phyloP scores from a whole-genome alignment of 306 rosid species.

The Aeschynomene evenia region DNA sequence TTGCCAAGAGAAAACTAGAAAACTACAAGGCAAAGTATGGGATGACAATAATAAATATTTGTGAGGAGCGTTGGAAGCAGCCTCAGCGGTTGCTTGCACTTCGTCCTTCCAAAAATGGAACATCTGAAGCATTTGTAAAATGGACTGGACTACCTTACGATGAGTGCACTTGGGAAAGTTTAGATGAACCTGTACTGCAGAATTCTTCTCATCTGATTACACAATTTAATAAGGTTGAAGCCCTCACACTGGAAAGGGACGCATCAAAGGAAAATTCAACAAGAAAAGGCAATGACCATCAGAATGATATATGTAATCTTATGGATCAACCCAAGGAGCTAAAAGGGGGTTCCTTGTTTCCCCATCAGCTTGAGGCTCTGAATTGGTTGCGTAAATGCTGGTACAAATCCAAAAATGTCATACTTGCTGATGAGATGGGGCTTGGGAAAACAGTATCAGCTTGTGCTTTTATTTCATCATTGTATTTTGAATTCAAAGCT shows the following conservation, averaged over 20 bases:
- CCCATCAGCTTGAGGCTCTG: conserved; percentile 99
- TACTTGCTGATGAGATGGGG: conserved; percentile 99
- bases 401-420: conserved; percentile 91
- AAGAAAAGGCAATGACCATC: conserved; percentile 50
- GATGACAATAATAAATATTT: conserved; percentile 68
- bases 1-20: conserved; percentile 97
- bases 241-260: conserved; percentile 64
- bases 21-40: conserved; percentile 98
- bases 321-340: conserved; percentile 91
- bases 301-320: conserved; percentile 66
- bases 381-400: conserved; percentile 99
- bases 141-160: conserved; percentile 93
- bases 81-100: conserved; percentile 92
- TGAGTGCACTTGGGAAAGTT: conserved; percentile 97
- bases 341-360: conserved; percentile 93
- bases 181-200: conserved; percentile 76
- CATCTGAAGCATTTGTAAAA: conserved; percentile 73
- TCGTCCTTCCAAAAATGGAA: conserved; percentile 51
- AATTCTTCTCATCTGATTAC: conserved; percentile 59
- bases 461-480: conserved; percentile 81
- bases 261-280: conserved; percentile 53
- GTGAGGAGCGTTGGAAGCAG: conserved; percentile 90
- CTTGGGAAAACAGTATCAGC: conserved; percentile 99
- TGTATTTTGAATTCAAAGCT: conserved; percentile 88
- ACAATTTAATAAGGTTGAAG: conserved; percentile 61